Conservation (phyloP, 495 filamentous ascomycete genomes). For the Neurospora sp. region DNA sequence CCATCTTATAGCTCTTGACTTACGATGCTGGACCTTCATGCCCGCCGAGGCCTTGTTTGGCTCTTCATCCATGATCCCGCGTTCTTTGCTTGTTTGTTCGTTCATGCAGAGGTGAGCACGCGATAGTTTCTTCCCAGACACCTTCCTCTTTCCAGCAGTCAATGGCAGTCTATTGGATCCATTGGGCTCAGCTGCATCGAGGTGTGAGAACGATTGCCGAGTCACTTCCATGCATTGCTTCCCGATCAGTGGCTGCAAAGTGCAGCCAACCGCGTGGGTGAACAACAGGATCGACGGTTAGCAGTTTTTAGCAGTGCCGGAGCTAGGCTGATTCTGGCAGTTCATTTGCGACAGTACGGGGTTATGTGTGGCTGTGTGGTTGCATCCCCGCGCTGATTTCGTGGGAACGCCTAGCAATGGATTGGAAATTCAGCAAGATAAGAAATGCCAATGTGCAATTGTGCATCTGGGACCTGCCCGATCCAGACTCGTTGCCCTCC, state of each 20-base stretch:
- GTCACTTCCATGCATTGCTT: neutral
- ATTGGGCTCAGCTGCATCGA: neutral
- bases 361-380: neutral
- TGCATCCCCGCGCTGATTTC: neutral
- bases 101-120: neutral
- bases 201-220: neutral
- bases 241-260: neutral
- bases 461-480: neutral
- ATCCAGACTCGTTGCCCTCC: neutral
- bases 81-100: neutral
- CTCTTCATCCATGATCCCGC: neutral
- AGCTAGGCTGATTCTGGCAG: neutral
- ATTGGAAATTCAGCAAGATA: neutral
- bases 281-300: neutral
- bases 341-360: neutral
- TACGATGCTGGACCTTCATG: neutral
- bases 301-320: neutral
- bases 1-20: neutral
- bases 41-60: neutral
- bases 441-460: neutral
- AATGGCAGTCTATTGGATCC: neutral
- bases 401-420: neutral
- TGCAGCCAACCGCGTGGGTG: neutral
- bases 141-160: neutral
- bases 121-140: neutral